Conservation (phyloP, 169 alveolate species). For the Eimeria acervulina region DNA sequence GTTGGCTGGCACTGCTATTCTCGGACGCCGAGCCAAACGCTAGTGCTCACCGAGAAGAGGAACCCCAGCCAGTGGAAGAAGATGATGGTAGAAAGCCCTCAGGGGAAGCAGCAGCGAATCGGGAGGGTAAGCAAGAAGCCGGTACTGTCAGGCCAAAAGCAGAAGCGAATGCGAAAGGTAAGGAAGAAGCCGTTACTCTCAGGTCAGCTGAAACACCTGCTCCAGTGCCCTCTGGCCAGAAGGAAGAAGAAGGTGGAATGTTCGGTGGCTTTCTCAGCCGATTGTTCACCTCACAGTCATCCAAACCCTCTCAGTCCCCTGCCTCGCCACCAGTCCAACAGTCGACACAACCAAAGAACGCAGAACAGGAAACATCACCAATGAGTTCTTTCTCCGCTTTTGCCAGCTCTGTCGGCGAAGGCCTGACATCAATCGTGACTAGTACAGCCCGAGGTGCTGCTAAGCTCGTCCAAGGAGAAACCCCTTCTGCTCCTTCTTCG, state of each 20-base stretch:
- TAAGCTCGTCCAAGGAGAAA: constrained; percentile 23
- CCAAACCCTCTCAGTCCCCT: constrained; percentile 18
- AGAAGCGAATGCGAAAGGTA: not conserved
- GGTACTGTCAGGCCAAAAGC: not conserved
- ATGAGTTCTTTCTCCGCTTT: constrained; percentile 20
- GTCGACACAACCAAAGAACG: not conserved
- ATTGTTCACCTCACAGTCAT: constrained; percentile 1
- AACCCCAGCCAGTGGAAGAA: constrained; percentile 40
- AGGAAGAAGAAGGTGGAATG: constrained; percentile 51
- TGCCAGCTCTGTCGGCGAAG: constrained; percentile 60
- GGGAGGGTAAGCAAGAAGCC: not conserved
- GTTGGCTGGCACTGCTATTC: constrained; percentile 54
- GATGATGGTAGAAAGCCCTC: not conserved
- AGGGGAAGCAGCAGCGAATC: constrained; percentile 18
- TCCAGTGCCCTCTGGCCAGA: not conserved
- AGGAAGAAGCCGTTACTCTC: not conserved
- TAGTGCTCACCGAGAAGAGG: constrained; percentile 19
- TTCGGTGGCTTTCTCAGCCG: constrained; percentile 67
- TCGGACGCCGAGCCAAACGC: constrained; percentile 61
- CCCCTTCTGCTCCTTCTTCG: not conserved
- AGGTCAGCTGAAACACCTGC: not conserved
- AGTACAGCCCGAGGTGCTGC: constrained; percentile 62
- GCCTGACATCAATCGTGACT: constrained; percentile 29
- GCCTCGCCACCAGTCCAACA: not conserved
- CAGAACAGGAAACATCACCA: constrained; percentile 17